A percentile compares a stretch with the other conserved stretches of the same genome.
Evolutionary conservation across 768 basidiomycete species (phyloP).

Genomic region (Leccinum olivaceopallidum): DNA sequence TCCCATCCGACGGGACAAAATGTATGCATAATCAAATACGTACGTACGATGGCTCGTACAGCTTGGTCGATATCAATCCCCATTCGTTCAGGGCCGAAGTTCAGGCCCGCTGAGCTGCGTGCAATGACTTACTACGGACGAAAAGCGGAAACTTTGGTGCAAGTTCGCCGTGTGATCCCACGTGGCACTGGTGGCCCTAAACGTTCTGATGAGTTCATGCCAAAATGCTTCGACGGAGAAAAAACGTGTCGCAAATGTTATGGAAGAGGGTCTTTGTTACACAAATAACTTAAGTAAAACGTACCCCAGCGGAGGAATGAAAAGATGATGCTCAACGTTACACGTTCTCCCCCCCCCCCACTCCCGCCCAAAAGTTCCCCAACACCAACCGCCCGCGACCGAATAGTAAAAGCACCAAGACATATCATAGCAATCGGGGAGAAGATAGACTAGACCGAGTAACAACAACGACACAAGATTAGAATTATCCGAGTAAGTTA

Average conservation of each 20-base stretch:
- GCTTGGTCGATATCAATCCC: constrained; percentile 1
- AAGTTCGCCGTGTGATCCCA: constrained; percentile 4
- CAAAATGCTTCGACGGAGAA: background rate
- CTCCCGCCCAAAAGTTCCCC: background rate
- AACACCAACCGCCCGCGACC: background rate
- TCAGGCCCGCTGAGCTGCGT: background rate
- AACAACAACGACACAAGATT: constrained; percentile 23
- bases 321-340: background rate
- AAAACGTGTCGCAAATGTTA: constrained; percentile 10
- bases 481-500: constrained; percentile 36
- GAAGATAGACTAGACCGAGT: constrained; percentile 12
- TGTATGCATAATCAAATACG: background rate
- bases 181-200: background rate
- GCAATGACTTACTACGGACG: background rate
- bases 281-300: constrained; percentile 2
- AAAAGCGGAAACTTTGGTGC: background rate
- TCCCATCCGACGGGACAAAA: background rate
- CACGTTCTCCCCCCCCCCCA: background rate
- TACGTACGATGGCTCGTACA: background rate
- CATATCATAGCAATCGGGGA: constrained; percentile 16
- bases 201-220: background rate
- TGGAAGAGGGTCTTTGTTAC: background rate
- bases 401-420: constrained; percentile 7
- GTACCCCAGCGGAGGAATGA: background rate
- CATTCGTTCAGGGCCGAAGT: background rate